phyloP scores from a whole-genome alignment of 257 asterid species.

The Lycium barbarum region DNA sequence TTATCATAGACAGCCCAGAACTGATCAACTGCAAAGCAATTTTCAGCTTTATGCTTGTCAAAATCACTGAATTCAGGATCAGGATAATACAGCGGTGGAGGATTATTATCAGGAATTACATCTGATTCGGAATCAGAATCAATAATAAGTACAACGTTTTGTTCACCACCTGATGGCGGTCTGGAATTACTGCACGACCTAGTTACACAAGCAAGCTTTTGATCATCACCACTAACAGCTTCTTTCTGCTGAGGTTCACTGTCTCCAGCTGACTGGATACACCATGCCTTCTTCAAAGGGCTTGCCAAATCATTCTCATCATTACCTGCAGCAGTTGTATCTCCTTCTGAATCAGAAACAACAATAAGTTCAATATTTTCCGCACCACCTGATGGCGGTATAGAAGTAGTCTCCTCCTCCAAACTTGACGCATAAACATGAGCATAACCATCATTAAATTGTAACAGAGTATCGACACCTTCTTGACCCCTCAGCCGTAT shows the following conservation, averaged over 20 bases:
- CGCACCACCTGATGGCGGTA: not conserved
- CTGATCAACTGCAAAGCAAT: constrained; percentile 55
- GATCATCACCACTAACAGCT: constrained; percentile 31
- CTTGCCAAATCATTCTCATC: constrained; percentile 46
- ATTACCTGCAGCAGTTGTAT: constrained; percentile 35
- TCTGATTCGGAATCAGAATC: too few relatives aligned
- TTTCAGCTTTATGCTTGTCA: constrained; percentile 52
- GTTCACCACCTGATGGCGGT: too few relatives aligned
- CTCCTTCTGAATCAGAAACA: constrained; percentile 47
- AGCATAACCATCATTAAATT: constrained; percentile 27
- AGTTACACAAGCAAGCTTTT: constrained; percentile 31
- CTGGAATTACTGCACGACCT: too few relatives aligned
- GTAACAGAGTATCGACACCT: constrained; percentile 23
- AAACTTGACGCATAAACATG: constrained; percentile 20
- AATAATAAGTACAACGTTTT: too few relatives aligned
- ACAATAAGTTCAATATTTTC: constrained; percentile 42
- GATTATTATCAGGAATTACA: too few relatives aligned
- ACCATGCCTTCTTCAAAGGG: constrained; percentile 45
- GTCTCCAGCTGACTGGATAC: constrained; percentile 39
- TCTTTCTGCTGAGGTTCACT: constrained; percentile 34
- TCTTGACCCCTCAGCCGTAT: constrained; percentile 29
- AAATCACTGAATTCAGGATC: constrained; percentile 77
- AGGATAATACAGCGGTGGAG: constrained; percentile 33
- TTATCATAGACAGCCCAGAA: constrained; percentile 76
- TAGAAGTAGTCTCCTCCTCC: constrained; percentile 23